These are phyloP conservation scores for Serendipita indica DNA, from an alignment of 768 basidiomycete species.

Conservation along the genomic window DNA sequence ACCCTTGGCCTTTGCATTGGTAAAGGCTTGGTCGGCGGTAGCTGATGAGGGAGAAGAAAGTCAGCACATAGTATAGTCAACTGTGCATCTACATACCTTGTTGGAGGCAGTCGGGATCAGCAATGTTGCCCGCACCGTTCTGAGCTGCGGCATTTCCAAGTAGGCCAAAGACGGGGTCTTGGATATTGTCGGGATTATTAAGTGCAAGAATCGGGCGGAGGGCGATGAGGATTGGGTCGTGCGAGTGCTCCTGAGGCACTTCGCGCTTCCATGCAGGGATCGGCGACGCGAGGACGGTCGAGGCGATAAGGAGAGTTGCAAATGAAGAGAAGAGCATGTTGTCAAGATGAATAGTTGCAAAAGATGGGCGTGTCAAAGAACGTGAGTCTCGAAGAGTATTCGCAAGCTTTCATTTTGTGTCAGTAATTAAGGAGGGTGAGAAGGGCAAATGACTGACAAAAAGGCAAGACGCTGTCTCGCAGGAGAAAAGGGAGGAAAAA, in stretches of 20 bases:
- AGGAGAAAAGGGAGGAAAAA: not conserved
- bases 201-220: conserved; percentile 33
- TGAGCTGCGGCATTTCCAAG: conserved; percentile 51
- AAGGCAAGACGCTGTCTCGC: conserved; percentile 6
- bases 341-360: not conserved
- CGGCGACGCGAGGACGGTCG: not conserved
- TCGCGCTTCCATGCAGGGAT: conserved; percentile 28
- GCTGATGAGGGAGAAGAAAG: conserved; percentile 19
- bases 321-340: conserved; percentile 4
- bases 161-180: conserved; percentile 45
- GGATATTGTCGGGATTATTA: conserved; percentile 45
- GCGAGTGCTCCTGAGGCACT: conserved; percentile 59
- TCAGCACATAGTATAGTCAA: not conserved
- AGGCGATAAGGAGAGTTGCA: not conserved
- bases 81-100: conserved; percentile 24
- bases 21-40: conserved; percentile 54
- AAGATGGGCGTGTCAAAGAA: not conserved
- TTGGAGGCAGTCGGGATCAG: conserved; percentile 46
- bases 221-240: conserved; percentile 40
- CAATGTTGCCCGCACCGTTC: conserved; percentile 37
- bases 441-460: not conserved
- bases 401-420: not conserved
- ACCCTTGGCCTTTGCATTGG: conserved; percentile 49
- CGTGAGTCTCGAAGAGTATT: not conserved
- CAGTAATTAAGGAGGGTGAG: not conserved